Evolutionary conservation across 2,329 filamentous ascomycete genomes (phyloP).

Genomic region (Sarocladium brachiariae): DNA sequence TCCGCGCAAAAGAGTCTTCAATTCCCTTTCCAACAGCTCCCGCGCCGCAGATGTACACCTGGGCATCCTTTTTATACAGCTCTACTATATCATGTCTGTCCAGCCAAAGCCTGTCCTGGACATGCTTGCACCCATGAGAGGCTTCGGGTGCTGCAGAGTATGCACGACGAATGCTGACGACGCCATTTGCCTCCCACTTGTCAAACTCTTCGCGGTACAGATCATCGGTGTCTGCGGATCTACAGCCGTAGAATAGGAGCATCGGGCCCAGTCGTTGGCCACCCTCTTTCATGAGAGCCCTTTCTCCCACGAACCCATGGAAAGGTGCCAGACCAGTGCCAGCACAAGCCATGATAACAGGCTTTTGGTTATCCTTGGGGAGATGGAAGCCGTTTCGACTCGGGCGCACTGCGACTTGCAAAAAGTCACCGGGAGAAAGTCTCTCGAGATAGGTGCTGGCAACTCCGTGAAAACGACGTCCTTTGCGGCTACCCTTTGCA

Average conservation of each 20-base stretch:
- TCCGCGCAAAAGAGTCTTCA: slow-evolving; percentile 24
- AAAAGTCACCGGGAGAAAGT: slow-evolving; percentile 34
- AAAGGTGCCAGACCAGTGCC: slow-evolving; percentile 56
- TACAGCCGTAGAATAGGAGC: slow-evolving; percentile 60
- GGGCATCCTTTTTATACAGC: slow-evolving; percentile 39
- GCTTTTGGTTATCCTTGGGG: slow-evolving; percentile 21
- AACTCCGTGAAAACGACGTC: slow-evolving; percentile 48
- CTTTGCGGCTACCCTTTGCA: slow-evolving; percentile 37
- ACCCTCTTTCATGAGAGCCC: slow-evolving; percentile 41
- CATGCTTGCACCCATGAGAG: slow-evolving; percentile 41
- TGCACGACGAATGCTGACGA: slow-evolving; percentile 54
- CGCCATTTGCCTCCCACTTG: slow-evolving; percentile 53
- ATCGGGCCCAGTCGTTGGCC: slow-evolving; percentile 51
- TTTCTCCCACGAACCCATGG: slow-evolving; percentile 56
- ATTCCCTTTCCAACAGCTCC: slow-evolving; percentile 42
- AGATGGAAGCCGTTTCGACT: slow-evolving; percentile 15
- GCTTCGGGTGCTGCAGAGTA: slow-evolving; percentile 36
- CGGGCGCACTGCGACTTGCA: slow-evolving; percentile 42
- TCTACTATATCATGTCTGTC: slow-evolving; percentile 28
- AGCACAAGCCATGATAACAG: slow-evolving; percentile 44
- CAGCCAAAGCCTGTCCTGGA: slow-evolving; percentile 36
- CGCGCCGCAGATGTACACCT: slow-evolving; percentile 60
- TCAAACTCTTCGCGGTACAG: slow-evolving; percentile 54
- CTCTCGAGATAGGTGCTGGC: slow-evolving; percentile 53
- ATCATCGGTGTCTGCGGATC: slow-evolving; percentile 45